Evolutionary conservation across 1,284 basidiomycete genomes (phyloP).

Genomic region (Apiotrichum gracile): DNA sequence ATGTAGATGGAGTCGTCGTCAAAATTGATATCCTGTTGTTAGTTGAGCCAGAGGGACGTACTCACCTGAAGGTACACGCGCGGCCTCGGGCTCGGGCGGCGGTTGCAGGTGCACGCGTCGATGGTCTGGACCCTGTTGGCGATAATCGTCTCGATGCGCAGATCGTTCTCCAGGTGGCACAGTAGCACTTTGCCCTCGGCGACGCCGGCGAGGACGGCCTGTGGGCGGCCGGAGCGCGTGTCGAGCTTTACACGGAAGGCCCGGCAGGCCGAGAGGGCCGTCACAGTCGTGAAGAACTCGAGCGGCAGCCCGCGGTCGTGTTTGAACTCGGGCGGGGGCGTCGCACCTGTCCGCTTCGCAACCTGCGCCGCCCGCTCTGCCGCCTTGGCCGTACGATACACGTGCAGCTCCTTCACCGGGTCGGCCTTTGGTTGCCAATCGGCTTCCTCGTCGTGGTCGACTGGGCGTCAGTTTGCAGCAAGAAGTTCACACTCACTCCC

Average conservation of each 20-base stretch:
- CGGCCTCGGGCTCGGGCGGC: background rate
- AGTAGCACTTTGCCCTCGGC: background rate
- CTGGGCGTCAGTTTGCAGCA: too few species aligned
- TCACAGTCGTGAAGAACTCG: conserved; percentile 27
- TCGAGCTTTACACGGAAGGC: background rate
- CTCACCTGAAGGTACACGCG: background rate
- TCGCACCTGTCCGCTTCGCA: background rate
- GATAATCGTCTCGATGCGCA: background rate
- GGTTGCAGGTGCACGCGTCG: background rate
- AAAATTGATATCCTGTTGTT: conserved; percentile 34
- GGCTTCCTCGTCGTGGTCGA: background rate
- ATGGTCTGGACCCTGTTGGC: background rate
- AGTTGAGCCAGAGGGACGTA: background rate
- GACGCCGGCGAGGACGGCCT: conserved; percentile 12
- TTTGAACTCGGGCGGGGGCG: background rate
- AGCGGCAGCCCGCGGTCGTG: conserved; percentile 4
- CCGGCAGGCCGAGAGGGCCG: conserved; percentile 8
- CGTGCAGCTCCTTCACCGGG: background rate
- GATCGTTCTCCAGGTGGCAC: background rate
- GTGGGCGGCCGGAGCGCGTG: background rate
- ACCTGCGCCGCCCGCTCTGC: background rate
- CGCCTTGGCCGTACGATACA: conserved; percentile 2
- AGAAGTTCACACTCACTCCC: background rate
- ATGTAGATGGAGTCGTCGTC: conserved; percentile 37
- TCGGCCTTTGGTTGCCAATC: background rate